These are phyloP conservation scores for Hibiscus mutabilis DNA, from an alignment of 345 rosid genomes.

Conservation along the genomic window DNA sequence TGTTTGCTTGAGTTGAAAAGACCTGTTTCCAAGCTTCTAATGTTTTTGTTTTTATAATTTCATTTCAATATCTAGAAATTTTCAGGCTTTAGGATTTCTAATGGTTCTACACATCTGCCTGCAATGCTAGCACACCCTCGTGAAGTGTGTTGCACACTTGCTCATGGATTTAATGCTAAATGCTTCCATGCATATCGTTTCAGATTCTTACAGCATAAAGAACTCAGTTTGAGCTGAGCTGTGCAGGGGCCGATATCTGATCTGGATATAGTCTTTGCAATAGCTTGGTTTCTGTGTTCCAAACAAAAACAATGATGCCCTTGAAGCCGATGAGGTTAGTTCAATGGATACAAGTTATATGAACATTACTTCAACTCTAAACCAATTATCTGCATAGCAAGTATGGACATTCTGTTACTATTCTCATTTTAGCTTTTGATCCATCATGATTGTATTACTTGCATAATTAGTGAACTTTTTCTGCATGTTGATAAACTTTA, in stretches of 20 bases:
- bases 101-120: not conserved
- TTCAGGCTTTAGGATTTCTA: too few relatives aligned
- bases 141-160: not conserved
- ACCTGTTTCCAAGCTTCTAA: not conserved
- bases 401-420: too few relatives aligned
- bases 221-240: not conserved
- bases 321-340: not conserved
- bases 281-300: not conserved
- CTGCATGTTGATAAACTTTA: too few relatives aligned
- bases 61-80: too few relatives aligned
- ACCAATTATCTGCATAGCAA: too few relatives aligned
- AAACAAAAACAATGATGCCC: not conserved
- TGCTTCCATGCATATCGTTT: not conserved
- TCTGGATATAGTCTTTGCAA: too few relatives aligned
- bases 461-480: not conserved
- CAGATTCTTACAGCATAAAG: not conserved
- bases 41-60: not conserved
- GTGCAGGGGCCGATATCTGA: too few relatives aligned
- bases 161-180: not conserved
- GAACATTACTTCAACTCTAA: too few relatives aligned
- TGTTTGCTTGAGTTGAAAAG: slow-evolving; percentile 7
- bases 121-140: not conserved
- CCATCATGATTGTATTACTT: not conserved
- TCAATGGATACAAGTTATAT: not conserved
- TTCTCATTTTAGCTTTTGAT: not conserved